Percentiles rank a stretch among this genome's conserved stretches.
Conservation (phyloP, 805 yeast genomes). For the Lipomyces yamadae region DNA sequence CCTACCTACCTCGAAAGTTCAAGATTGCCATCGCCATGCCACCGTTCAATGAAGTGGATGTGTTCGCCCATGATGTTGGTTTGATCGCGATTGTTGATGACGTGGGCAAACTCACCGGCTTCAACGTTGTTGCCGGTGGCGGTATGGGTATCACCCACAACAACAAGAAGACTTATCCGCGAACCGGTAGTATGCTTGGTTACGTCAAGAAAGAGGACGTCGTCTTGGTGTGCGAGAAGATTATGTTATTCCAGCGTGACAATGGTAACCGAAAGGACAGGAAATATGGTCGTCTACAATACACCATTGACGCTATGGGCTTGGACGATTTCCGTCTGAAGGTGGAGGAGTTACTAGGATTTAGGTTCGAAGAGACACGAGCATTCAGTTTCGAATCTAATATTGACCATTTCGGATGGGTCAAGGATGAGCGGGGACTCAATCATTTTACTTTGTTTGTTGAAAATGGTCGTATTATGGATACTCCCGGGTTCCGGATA, state of each 20-base stretch:
- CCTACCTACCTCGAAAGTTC: constrained; percentile 93
- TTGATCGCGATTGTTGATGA: constrained; percentile 78
- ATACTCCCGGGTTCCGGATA: constrained; percentile 86
- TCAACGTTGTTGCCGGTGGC: constrained; percentile 91
- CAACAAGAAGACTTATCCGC: constrained; percentile 94
- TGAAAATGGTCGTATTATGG: constrained; percentile 96
- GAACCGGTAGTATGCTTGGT: constrained; percentile 89
- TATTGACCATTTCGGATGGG: constrained; percentile 93
- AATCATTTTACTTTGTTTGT: constrained; percentile 93
- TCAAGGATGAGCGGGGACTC: constrained; percentile 57
- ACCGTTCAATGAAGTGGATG: constrained; percentile 95
- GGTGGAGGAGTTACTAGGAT: constrained; percentile 84
- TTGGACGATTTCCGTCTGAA: constrained; percentile 76
- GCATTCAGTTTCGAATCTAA: constrained; percentile 82
- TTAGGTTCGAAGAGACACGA: constrained; percentile 68
- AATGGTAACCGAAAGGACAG: constrained; percentile 93
- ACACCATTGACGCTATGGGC: constrained; percentile 92
- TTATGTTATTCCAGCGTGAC: constrained; percentile 93
- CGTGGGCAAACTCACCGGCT: constrained; percentile 64
- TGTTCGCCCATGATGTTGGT: constrained; percentile 94
- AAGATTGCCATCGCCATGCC: constrained; percentile 94
- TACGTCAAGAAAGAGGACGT: constrained; percentile 70
- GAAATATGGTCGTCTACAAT: constrained; percentile 96
- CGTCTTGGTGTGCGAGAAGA: constrained; percentile 80
- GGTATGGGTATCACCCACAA: constrained; percentile 99